These are phyloP conservation scores for Polyporus arcularius DNA, from an alignment of 768 basidiomycete genomes.

Conservation along the genomic window DNA sequence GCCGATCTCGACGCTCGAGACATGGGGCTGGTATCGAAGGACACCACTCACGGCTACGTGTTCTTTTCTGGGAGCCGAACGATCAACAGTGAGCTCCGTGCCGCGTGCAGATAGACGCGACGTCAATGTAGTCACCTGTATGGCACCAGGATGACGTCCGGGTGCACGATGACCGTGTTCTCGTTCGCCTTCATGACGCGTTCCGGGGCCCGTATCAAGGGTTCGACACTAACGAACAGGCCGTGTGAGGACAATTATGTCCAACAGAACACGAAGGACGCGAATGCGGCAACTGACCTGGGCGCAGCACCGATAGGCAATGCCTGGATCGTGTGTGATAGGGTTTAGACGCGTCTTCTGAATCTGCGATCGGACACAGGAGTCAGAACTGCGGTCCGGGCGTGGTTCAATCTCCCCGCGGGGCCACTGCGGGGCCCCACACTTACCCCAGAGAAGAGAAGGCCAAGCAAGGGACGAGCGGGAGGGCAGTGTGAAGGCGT, in stretches of 20 bases:
- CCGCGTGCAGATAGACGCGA: not conserved
- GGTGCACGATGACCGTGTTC: conserved; percentile 63
- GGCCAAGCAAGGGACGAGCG: not conserved
- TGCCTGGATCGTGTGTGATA: not conserved
- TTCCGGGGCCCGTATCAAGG: not conserved
- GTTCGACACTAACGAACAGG: no score
- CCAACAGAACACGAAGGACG: no score
- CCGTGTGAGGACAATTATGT: no score
- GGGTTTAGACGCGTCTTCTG: not conserved
- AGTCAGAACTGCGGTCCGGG: no score
- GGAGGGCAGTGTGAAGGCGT: not conserved
- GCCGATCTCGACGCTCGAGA: not conserved
- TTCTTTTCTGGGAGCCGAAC: conserved; percentile 32
- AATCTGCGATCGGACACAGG: not conserved
- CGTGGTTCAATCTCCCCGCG: conserved; percentile 10
- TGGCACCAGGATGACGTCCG: conserved; percentile 75
- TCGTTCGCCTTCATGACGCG: conserved; percentile 63
- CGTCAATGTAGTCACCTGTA: conserved; percentile 49
- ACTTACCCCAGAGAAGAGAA: not conserved
- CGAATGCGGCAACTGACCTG: no score
- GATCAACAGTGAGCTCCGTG: not conserved
- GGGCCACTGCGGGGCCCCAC: conserved; percentile 8
- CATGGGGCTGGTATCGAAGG: not conserved
- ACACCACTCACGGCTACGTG: conserved; percentile 38
- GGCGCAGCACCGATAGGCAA: no score